phyloP scores from a whole-genome alignment of 371 early-diverging fungal genomes.

The Saksenaea oblongispora region DNA sequence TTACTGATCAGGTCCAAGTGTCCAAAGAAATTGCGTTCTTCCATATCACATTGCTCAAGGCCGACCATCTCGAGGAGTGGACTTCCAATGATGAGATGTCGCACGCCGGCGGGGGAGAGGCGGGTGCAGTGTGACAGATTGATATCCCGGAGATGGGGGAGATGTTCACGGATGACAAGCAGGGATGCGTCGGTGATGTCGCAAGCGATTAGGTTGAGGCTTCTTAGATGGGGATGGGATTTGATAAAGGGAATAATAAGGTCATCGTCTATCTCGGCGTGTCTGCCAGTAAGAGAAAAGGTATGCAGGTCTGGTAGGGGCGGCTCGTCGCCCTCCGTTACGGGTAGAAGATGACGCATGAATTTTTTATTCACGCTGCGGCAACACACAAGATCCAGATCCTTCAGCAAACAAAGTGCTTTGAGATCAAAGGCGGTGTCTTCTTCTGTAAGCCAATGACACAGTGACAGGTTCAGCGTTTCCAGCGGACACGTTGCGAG shows the following conservation, averaged over 20 bases:
- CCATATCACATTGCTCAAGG: slow-evolving; percentile 33
- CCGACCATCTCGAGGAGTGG: slow-evolving; percentile 37
- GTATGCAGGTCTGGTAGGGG: slow-evolving; percentile 27
- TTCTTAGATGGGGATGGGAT: slow-evolving; percentile 25
- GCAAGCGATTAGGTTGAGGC: slow-evolving; percentile 36
- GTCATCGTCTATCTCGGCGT: slow-evolving; percentile 27
- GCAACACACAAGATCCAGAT: slow-evolving; percentile 44
- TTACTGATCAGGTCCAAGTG: not conserved
- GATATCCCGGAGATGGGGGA: slow-evolving; percentile 28
- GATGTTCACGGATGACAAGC: slow-evolving; percentile 20
- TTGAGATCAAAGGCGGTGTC: slow-evolving; percentile 47
- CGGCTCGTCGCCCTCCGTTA: not conserved
- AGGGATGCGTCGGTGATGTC: slow-evolving; percentile 41
- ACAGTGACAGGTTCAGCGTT: slow-evolving; percentile 38
- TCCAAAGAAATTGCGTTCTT: slow-evolving; percentile 22
- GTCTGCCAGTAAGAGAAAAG: slow-evolving; percentile 39
- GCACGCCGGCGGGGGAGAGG: slow-evolving; percentile 28
- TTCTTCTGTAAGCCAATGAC: slow-evolving; percentile 39
- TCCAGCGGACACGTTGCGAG: slow-evolving; percentile 35
- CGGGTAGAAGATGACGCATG: not conserved
- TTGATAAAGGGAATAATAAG: slow-evolving; percentile 39
- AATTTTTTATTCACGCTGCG: not conserved
- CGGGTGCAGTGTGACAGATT: slow-evolving; percentile 39
- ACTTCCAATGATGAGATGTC: slow-evolving; percentile 24
- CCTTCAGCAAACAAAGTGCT: slow-evolving; percentile 24